phyloP scores from a whole-genome alignment of 2,329 filamentous ascomycete species.

The Colletotrichum kahawae region DNA sequence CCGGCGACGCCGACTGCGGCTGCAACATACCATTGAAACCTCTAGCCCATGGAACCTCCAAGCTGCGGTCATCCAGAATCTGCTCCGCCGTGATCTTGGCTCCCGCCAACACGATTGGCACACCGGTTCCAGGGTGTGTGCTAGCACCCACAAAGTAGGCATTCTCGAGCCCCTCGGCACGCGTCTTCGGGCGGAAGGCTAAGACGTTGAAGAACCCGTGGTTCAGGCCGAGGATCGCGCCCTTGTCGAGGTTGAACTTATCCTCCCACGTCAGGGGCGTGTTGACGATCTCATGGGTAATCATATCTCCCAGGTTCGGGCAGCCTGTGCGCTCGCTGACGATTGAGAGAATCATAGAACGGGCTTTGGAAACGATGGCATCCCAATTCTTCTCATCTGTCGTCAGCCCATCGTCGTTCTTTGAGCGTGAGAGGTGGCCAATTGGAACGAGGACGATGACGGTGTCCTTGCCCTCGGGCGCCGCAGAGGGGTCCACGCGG shows the following conservation, averaged over 20 bases:
- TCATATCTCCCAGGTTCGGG: constrained; percentile 47
- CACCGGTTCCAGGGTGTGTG: constrained; percentile 78
- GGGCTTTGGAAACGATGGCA: constrained; percentile 62
- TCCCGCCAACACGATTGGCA: constrained; percentile 75
- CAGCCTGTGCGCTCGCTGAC: constrained; percentile 66
- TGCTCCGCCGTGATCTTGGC: constrained; percentile 62
- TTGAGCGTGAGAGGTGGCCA: constrained; percentile 66
- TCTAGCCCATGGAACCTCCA: constrained; percentile 33
- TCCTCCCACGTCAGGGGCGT: constrained; percentile 69
- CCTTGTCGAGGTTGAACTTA: constrained; percentile 76
- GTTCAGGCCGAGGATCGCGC: constrained; percentile 73
- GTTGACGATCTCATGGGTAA: constrained; percentile 68
- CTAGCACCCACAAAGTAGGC: constrained; percentile 78
- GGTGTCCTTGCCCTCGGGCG: constrained; percentile 67
- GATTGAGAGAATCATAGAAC: constrained; percentile 64
- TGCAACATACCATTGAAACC: constrained; percentile 9
- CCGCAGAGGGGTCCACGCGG: constrained; percentile 70
- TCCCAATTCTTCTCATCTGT: constrained; percentile 62
- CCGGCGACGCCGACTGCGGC: background rate
- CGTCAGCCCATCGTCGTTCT: constrained; percentile 33
- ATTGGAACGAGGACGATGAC: constrained; percentile 76
- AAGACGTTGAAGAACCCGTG: constrained; percentile 79
- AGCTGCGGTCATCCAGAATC: constrained; percentile 39
- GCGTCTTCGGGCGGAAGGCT: constrained; percentile 66
- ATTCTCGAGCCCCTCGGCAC: constrained; percentile 51